phyloP scores from a whole-genome alignment of 768 basidiomycete species.

The Rhizopogon roseolus region DNA sequence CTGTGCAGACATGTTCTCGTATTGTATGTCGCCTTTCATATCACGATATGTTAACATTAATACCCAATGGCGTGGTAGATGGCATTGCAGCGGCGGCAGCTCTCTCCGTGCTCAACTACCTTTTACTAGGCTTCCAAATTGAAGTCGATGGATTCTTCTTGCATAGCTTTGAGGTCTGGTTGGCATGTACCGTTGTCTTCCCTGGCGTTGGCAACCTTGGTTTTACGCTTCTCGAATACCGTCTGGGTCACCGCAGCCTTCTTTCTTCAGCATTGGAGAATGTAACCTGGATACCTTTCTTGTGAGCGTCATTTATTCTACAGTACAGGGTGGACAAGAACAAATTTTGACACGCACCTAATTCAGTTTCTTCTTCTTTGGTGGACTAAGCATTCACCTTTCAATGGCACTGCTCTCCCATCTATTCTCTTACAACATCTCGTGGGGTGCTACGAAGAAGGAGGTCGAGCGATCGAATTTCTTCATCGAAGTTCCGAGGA shows the following conservation, averaged over 20 bases:
- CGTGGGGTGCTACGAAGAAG: conserved; percentile 44
- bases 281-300: conserved; percentile 66
- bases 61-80: conserved; percentile 21
- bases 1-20: conserved; percentile 39
- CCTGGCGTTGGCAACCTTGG: conserved; percentile 66
- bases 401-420: conserved; percentile 61
- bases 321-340: neutral
- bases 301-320: conserved; percentile 40
- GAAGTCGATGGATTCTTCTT: conserved; percentile 68
- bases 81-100: conserved; percentile 61
- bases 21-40: conserved; percentile 24
- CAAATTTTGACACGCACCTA: neutral
- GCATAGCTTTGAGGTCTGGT: conserved; percentile 69
- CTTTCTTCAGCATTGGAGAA: conserved; percentile 53
- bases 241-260: conserved; percentile 53
- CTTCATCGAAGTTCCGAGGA: conserved; percentile 76
- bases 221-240: conserved; percentile 66
- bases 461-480: conserved; percentile 79
- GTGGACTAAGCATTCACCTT: conserved; percentile 69
- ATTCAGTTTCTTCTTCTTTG: conserved; percentile 72
- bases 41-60: neutral
- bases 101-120: conserved; percentile 66
- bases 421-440: conserved; percentile 68
- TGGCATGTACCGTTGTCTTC: conserved; percentile 69
- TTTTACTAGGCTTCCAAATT: conserved; percentile 58